Evolutionary conservation across 2,329 filamentous ascomycete species (phyloP), one percentile per base, ranked within the genome.

Genomic region (Chaetomiaceae sp.): DNA sequence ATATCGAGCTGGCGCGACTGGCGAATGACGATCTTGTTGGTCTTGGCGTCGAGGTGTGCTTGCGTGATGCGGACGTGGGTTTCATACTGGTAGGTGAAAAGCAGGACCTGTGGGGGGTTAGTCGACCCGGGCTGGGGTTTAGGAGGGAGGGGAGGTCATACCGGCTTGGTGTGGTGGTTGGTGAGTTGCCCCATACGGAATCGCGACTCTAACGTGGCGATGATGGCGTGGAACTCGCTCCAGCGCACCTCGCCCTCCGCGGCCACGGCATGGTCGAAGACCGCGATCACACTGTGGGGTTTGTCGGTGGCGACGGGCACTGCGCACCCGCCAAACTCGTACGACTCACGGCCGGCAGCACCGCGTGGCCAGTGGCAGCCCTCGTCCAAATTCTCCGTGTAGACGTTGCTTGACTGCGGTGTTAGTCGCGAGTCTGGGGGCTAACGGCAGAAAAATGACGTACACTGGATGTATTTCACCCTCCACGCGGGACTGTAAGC

Each of bases 91-190:
- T 16, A 37, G 34, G 34, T 37, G 34, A 37, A 37, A n/a, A 37
- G 14, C 14, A 37, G 13, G 34, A 37, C 34, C 34, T 37, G 16
- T 37, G n/a, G 34, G 34, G 34, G n/a, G 34, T 37, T 37, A 37
- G 34, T 37, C 17, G 34, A n/a, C 8, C 8, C 5, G 14, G 34
- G 34, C 6, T 4, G 19, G 35, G 25, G 25, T 5, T 27, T 27
- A n/a, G 5, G 44, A 25, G 17, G 14, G 13, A 25, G 27, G 45
- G 45, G 10, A 12, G 33, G 23, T 12, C 33, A 38, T 44, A 44
- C 47, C 1, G 47, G 47, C 14, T 38, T 50, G 40, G 47, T 50
- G 40, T 50, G 47, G 17, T 44, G 47, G 33, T 50, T 14, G 47
- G 47, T 39, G 33, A 38, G 33, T 20, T 35, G n/a, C 12, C 21